Base-by-base conservation (phyloP, 2,329 filamentous ascomycete species). In the Fusarium armeniacum region DNA sequence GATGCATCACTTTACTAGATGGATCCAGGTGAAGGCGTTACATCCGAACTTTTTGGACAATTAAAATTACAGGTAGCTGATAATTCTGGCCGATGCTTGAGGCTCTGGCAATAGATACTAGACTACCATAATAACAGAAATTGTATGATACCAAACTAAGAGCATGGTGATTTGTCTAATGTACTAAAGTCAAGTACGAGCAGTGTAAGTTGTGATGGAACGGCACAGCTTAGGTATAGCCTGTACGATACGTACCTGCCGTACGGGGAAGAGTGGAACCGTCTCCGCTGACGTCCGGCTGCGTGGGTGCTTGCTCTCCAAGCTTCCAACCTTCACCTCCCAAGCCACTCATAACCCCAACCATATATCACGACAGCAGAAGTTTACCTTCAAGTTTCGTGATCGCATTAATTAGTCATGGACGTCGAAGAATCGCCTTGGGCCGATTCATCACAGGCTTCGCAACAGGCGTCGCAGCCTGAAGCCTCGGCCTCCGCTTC, bases 391-490 rank as follows among this genome's bases (percentile, higher is more conserved):
- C 30, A 60, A 40, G 33, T 36, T 35, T 57, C 33, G 58, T 64
- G 64, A 49, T 30, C 32, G 56, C 44, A 49, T 36, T 24, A 32
- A 59, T 51, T 67, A 73, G 63, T 70, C 61, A 85, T 85, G 84
- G 84, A 85, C 71, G 80, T 85, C 67, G 83, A 84, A 76, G 83
- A 86, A 73, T 85, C 84, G 56, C 85, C 85, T 20, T 87, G 85
- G 85, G 85, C 84, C 74, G 85, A 86, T 76, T 81, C 83, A 36
- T 76, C 73, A 67, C 75, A 78, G 62, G 71, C 76, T 54, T 78
- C 81, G 59, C 74, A 80, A 51, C 68, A 71, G 63, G 77, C 80
- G 50, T 70, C 75, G 58, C 70, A 75, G 60, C 54, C 63, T 43
- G 76, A 78, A 70, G 70, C 71, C 35, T 60, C 76, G 62, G 73